Base-by-base conservation (phyloP, 805 yeast genomes). In the Candida odintsovae region DNA sequence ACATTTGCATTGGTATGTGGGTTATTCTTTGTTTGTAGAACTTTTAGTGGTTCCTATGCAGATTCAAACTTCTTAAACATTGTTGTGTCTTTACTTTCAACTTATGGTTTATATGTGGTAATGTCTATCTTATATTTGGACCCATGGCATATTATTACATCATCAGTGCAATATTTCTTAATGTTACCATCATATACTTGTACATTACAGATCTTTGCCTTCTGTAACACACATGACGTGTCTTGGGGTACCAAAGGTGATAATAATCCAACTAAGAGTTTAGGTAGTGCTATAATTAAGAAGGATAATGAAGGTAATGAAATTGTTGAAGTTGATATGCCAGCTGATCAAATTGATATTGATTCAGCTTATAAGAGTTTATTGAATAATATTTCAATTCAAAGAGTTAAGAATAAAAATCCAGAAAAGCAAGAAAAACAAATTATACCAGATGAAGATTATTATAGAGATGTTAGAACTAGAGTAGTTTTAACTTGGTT, bases 171-270 rank as follows among this genome's bases (percentile, higher is more conserved):
- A 65, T 92, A 94, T 71, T 86, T 92, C 68, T 64, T 90, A 54
- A 76, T 94, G 74, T 73, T 92, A 44, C 98, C 99, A 22, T 83
- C 95, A 0, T 92, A 90, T 64, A 86, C 95, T 4, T 88, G 96
- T 68, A 83, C 96, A 2, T 71, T 92, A 47, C 97, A 92, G 67
- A 90, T 94, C 49, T 92, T 90, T 69, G 97, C 99, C 1, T 90
- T 92, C 67, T 92, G 99, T 71, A 92, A 92, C 65, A 92, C 97
- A 3, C 98, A 92, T 68, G 99, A 92, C 72, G 96, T 94, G 43
- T 86, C 97, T 0, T 92, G 99, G 99, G 99, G 99, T 67, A 92
- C 99, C 2, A 92, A 92, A 64, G 99, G 99, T 55, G 97, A 88
- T 50, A 87, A 86, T 58, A 77, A 78, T 53, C 83, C 82, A 42